Evolutionary conservation across 2,329 filamentous ascomycete genomes (phyloP).

Genomic region (Trichophyton benhamiae): DNA sequence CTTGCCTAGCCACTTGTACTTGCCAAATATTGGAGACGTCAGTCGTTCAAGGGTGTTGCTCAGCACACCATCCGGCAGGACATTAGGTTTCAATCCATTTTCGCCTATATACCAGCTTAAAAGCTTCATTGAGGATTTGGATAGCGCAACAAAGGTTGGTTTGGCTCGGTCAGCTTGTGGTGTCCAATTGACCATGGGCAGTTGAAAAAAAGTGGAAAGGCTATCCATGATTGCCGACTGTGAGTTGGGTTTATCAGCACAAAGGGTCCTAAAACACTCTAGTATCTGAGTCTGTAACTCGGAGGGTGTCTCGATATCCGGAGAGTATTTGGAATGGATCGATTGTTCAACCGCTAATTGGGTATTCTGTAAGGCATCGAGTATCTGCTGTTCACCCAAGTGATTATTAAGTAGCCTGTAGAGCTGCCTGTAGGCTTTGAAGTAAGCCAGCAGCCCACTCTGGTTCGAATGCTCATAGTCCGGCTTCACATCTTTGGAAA

Average conservation of each 20-base stretch:
- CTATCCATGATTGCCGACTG: slow-evolving; percentile 27
- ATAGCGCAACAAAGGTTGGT: slow-evolving; percentile 79
- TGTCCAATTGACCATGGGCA: slow-evolving; percentile 39
- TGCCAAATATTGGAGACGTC: slow-evolving; percentile 57
- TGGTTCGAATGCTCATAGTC: slow-evolving; percentile 54
- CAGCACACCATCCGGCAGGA: slow-evolving; percentile 59
- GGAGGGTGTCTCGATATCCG: slow-evolving; percentile 29
- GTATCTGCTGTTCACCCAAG: slow-evolving; percentile 50
- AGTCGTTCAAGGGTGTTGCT: slow-evolving; percentile 54
- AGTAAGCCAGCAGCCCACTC: slow-evolving; percentile 72
- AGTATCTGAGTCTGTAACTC: slow-evolving; percentile 25
- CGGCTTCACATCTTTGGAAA: slow-evolving; percentile 30
- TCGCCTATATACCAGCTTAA: slow-evolving; percentile 37
- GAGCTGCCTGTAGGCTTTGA: slow-evolving; percentile 61
- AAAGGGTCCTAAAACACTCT: slow-evolving; percentile 26
- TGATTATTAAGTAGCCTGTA: slow-evolving; percentile 60
- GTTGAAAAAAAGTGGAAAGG: slow-evolving; percentile 56
- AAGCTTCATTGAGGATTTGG: slow-evolving; percentile 65
- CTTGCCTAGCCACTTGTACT: slow-evolving; percentile 63
- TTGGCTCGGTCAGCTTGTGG: slow-evolving; percentile 33
- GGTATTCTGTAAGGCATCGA: slow-evolving; percentile 58
- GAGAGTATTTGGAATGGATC: slow-evolving; percentile 37
- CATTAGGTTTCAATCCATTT: slow-evolving; percentile 44
- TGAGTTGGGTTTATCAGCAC: slow-evolving; percentile 26
- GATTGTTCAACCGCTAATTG: slow-evolving; percentile 58